phyloP scores from a whole-genome alignment of 257 asterid genomes.

The Fraxinus anomala region DNA sequence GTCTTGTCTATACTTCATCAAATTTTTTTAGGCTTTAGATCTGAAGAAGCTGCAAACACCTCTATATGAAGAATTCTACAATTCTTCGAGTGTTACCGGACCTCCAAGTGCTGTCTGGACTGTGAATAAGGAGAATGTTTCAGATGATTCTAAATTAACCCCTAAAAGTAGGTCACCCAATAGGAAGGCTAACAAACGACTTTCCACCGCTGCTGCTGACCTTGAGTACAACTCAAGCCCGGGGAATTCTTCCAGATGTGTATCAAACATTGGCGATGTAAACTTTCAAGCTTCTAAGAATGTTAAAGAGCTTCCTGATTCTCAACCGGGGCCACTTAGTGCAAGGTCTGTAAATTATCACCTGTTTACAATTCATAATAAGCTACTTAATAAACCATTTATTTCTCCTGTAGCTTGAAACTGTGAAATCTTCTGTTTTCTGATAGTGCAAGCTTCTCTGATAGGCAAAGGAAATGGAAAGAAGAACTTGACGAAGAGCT shows the following conservation, averaged over 20 bases:
- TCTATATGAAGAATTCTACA: slow-evolving; percentile 74
- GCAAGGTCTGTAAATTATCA: slow-evolving; percentile 54
- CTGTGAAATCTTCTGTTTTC: not conserved
- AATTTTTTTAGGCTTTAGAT: slow-evolving; percentile 69
- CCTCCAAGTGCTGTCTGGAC: slow-evolving; percentile 53
- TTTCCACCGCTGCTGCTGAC: slow-evolving; percentile 77
- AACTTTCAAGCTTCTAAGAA: slow-evolving; percentile 55
- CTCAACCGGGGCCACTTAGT: slow-evolving; percentile 64
- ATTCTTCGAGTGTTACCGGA: slow-evolving; percentile 66
- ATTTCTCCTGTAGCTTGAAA: slow-evolving; percentile 26
- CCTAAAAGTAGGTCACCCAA: slow-evolving; percentile 89
- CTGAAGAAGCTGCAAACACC: slow-evolving; percentile 91
- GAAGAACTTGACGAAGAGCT: slow-evolving; percentile 97
- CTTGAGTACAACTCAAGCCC: slow-evolving; percentile 63
- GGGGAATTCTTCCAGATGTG: slow-evolving; percentile 59
- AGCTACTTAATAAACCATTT: slow-evolving; percentile 5
- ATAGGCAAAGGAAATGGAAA: slow-evolving; percentile 90
- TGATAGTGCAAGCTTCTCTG: slow-evolving; percentile 46
- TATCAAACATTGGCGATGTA: slow-evolving; percentile 60
- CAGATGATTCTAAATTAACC: slow-evolving; percentile 68
- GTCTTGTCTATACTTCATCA: slow-evolving; percentile 17
- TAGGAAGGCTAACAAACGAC: slow-evolving; percentile 55
- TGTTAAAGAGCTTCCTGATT: slow-evolving; percentile 46
- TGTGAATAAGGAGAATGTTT: slow-evolving; percentile 60
- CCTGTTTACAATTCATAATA: not conserved